Percentiles rank a stretch among this genome's conserved stretches.
These are phyloP conservation scores for Solanum pimpinellifolium DNA, from an alignment of 257 asterid genomes.

Conservation along the genomic window DNA sequence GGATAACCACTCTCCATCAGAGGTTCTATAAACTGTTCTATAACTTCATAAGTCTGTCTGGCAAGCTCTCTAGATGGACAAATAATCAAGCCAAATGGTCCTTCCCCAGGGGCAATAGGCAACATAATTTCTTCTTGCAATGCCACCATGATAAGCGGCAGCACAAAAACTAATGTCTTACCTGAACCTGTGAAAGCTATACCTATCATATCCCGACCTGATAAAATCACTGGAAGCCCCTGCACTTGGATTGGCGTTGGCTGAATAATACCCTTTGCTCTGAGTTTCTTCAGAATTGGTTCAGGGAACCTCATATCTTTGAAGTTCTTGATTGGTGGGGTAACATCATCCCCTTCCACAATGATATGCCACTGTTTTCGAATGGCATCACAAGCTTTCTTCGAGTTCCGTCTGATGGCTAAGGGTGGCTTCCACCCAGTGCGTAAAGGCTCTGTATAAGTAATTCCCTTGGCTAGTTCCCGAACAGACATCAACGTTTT, in stretches of 20 bases:
- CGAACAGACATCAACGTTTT: slow-evolving; percentile 82
- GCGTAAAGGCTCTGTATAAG: slow-evolving; percentile 52
- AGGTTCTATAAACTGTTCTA: slow-evolving; percentile 60
- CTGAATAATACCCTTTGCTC: slow-evolving; percentile 71
- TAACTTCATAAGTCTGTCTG: slow-evolving; percentile 78
- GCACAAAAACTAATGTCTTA: slow-evolving; percentile 72
- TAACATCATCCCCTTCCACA: slow-evolving; percentile 73
- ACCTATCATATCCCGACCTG: slow-evolving; percentile 90
- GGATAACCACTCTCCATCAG: slow-evolving; percentile 70
- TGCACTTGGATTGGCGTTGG: slow-evolving; percentile 94
- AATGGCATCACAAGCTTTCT: slow-evolving; percentile 54
- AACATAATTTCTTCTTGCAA: slow-evolving; percentile 76
- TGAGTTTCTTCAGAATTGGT: slow-evolving; percentile 55
- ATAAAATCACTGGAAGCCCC: slow-evolving; percentile 72
- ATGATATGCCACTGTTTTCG: slow-evolving; percentile 87
- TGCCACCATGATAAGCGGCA: slow-evolving; percentile 80
- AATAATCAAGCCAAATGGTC: slow-evolving; percentile 72
- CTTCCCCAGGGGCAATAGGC: slow-evolving; percentile 82
- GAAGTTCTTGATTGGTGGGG: slow-evolving; percentile 73
- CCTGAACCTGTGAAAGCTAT: slow-evolving; percentile 93
- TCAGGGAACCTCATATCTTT: slow-evolving; percentile 89
- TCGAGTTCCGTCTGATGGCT: slow-evolving; percentile 54
- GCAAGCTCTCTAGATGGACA: slow-evolving; percentile 93
- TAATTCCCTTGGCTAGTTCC: slow-evolving; percentile 78
- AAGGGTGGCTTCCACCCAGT: slow-evolving; percentile 91